Conservation (phyloP, 257 asterid genomes). For the Solanum phureja region DNA sequence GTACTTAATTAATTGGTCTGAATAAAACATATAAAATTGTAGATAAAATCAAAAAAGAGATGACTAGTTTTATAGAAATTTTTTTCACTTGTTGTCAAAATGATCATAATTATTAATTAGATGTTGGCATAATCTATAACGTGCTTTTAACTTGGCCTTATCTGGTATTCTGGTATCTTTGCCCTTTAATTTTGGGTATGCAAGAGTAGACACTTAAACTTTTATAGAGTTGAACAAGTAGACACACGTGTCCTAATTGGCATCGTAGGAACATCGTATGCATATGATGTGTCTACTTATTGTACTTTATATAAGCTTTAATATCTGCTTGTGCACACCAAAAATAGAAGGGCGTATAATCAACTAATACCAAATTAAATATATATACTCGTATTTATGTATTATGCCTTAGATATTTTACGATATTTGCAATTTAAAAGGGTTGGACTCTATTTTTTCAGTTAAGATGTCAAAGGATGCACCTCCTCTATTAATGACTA, state of each 20-base stretch:
- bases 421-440: too few species aligned
- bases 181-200: rapidly evolving
- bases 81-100: not conserved
- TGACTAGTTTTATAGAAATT: not conserved
- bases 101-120: too few species aligned
- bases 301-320: not conserved
- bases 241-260: too few species aligned
- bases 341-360: too few species aligned
- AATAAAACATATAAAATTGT: not conserved
- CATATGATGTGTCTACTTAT: not conserved
- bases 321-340: not conserved
- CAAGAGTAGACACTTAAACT: too few species aligned
- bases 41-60: not conserved
- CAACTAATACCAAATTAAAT: not conserved
- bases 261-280: too few species aligned
- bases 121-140: too few species aligned
- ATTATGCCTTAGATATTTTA: too few species aligned
- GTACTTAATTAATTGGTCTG: not conserved
- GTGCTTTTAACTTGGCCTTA: too few species aligned
- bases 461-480: not conserved
- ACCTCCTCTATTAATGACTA: not conserved
- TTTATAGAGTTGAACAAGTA: too few species aligned
- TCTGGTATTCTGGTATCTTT: too few species aligned
- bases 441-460: not conserved
- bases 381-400: not conserved